phyloP scores from a whole-genome alignment of 2,329 filamentous ascomycete species.

The Periglandula ipomoeae region DNA sequence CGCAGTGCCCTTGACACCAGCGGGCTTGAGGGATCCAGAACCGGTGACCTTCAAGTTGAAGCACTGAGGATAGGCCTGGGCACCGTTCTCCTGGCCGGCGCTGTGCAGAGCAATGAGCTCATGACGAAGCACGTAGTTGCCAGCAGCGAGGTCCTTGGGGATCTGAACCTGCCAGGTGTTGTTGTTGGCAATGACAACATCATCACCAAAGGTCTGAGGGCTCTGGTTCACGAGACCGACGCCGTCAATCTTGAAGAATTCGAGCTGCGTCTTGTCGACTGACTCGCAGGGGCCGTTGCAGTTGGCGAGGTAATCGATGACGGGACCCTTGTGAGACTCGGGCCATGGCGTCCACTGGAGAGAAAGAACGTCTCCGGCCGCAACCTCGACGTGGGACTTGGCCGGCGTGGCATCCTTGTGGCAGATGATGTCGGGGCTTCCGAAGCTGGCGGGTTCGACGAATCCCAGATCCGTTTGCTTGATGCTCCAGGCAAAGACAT shows the following conservation, averaged over 20 bases:
- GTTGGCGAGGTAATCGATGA: slow-evolving; percentile 37
- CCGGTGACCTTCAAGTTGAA: slow-evolving; percentile 39
- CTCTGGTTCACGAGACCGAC: slow-evolving; percentile 27
- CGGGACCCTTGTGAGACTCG: slow-evolving; percentile 36
- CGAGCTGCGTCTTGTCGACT: slow-evolving; percentile 31
- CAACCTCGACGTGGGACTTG: slow-evolving; percentile 28
- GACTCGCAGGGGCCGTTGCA: slow-evolving; percentile 31
- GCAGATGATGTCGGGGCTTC: slow-evolving; percentile 37
- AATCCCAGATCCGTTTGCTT: slow-evolving; percentile 35
- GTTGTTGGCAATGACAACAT: slow-evolving; percentile 39
- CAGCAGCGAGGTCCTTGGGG: slow-evolving; percentile 34
- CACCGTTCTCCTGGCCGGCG: slow-evolving; percentile 30
- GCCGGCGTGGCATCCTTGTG: slow-evolving; percentile 33
- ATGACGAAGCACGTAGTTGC: slow-evolving; percentile 47
- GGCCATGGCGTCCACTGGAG: slow-evolving; percentile 42
- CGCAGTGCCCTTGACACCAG: slow-evolving; percentile 24
- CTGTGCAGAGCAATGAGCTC: slow-evolving; percentile 46
- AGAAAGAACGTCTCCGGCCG: slow-evolving; percentile 35
- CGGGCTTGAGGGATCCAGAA: slow-evolving; percentile 23
- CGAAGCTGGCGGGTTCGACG: slow-evolving; percentile 36
- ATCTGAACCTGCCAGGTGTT: slow-evolving; percentile 42
- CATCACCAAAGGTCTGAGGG: slow-evolving; percentile 30
- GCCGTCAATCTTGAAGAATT: slow-evolving; percentile 39
- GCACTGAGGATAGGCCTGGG: slow-evolving; percentile 46
- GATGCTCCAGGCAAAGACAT: slow-evolving; percentile 31